Conservation (phyloP, 202 grass and related monocot genomes). For the Setaria italica region DNA sequence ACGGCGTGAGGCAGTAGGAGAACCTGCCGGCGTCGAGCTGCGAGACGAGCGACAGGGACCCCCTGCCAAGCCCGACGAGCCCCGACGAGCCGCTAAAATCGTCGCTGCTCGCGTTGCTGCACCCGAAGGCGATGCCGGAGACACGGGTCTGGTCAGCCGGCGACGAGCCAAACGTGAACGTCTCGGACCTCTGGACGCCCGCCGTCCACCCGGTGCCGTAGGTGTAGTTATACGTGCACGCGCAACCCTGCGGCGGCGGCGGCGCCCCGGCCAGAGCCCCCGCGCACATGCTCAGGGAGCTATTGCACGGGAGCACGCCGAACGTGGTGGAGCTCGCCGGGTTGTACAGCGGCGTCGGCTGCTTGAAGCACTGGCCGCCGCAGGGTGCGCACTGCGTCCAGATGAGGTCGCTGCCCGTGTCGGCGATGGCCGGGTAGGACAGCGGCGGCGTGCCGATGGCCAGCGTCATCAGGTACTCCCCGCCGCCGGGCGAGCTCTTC, state of each 20-base stretch:
- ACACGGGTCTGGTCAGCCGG: slow-evolving; percentile 21
- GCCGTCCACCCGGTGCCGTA: slow-evolving; percentile 57
- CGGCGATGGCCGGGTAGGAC: slow-evolving; percentile 57
- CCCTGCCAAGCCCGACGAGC: slow-evolving; percentile 63
- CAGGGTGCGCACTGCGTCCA: slow-evolving; percentile 87
- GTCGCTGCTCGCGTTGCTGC: slow-evolving; percentile 53
- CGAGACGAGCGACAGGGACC: slow-evolving; percentile 54
- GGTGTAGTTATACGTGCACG: slow-evolving; percentile 49
- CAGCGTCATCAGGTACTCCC: slow-evolving; percentile 73
- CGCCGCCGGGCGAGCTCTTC: neutral
- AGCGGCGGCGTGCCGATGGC: slow-evolving; percentile 63
- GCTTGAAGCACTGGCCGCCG: slow-evolving; percentile 49
- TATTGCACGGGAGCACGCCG: slow-evolving; percentile 61
- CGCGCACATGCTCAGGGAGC: slow-evolving; percentile 44
- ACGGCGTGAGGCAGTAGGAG: slow-evolving; percentile 77
- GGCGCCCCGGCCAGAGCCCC: neutral
- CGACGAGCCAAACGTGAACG: slow-evolving; percentile 62
- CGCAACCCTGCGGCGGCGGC: slow-evolving; percentile 2
- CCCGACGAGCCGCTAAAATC: slow-evolving; percentile 47
- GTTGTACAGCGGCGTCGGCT: slow-evolving; percentile 54
- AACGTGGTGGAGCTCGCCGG: slow-evolving; percentile 67
- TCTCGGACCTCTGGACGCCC: slow-evolving; percentile 52
- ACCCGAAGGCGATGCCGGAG: slow-evolving; percentile 53
- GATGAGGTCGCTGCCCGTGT: slow-evolving; percentile 85
- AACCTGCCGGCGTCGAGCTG: slow-evolving; percentile 63